phyloP scores from a whole-genome alignment of 2,329 filamentous ascomycete species.

The Stachybotrys elegans region DNA sequence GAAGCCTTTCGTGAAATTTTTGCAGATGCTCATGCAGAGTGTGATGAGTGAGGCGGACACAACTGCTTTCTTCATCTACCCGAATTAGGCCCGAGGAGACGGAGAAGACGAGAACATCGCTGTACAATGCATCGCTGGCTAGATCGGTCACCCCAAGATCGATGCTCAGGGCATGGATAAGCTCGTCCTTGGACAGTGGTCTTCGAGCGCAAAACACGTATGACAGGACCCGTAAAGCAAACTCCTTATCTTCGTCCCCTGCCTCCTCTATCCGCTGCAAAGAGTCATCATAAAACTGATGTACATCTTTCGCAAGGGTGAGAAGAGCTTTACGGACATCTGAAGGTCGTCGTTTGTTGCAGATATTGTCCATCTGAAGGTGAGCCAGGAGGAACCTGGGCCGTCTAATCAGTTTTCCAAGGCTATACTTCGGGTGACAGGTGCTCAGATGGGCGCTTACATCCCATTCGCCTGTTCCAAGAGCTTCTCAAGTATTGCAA shows the following conservation, averaged over 20 bases:
- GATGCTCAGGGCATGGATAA: constrained; percentile 9
- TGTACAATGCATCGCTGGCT: constrained; percentile 5
- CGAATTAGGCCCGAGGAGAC: constrained; percentile 6
- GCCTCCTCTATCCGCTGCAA: constrained; percentile 7
- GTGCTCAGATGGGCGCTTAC: constrained; percentile 2
- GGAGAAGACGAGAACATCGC: constrained; percentile 6
- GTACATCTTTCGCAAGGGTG: constrained; percentile 5
- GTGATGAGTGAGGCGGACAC: constrained; percentile 6
- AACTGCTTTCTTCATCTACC: constrained; percentile 6
- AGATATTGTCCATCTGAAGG: constrained; percentile 8
- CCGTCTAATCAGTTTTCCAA: neutral
- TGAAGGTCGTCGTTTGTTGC: constrained; percentile 5
- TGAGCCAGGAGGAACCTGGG: constrained; percentile 8
- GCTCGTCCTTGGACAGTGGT: constrained; percentile 8
- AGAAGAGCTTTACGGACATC: constrained; percentile 6
- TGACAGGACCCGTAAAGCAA: constrained; percentile 6
- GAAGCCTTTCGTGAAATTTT: constrained; percentile 2
- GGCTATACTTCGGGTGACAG: neutral
- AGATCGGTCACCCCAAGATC: constrained; percentile 6
- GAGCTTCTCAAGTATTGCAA: constrained; percentile 3
- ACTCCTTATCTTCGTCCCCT: constrained; percentile 3
- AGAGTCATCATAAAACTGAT: constrained; percentile 8
- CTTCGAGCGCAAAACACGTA: constrained; percentile 8
- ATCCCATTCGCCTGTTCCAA: constrained; percentile 7
- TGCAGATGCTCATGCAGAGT: constrained; percentile 8